Evolutionary conservation across 2,329 filamentous ascomycete species (phyloP), one percentile per base, ranked within the genome.

Genomic region (Apiospora kogelbergensis): DNA sequence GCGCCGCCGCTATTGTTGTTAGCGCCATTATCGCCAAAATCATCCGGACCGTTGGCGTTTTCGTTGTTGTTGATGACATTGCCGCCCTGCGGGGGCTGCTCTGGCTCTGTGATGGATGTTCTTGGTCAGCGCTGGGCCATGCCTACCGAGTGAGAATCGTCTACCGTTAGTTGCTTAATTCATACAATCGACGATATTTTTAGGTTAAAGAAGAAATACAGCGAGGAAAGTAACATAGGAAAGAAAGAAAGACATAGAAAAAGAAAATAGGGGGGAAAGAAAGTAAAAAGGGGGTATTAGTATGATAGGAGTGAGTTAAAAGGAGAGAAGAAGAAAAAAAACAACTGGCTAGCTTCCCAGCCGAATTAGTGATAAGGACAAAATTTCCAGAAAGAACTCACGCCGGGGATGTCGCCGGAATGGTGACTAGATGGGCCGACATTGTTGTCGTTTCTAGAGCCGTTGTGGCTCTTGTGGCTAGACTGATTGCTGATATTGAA

Each of bases 21-120:
- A 15, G 10, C 67, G 10, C 15, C 37, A 22, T 15, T 15, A 20
- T 30, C 68, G 20, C n/a, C 45, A 33, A 64, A 63, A 6, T 10
- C 33, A 15, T 57, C 42, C 33, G 7, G 33, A 30, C 40, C 67
- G 45, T 57, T 41, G 5, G 4, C 65, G 20, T 68, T 57, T 26
- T 65, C 65, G 20, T 45, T 44, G 40, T 42, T 66, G 22, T 42
- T 33, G 17, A 37, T 65, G n/a, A 70, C 68, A n/a, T 70, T 70
- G 10, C 68, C 68, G 24, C 57, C 68, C 20, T 40, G 22, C 53
- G 45, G 44, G 26, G 45, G 42, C 37, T 64, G 42, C 17, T 67
- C 26, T 65, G n/a, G 65, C 40, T 22, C 26, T 60, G 53, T 11
- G 17, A 9, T n/a, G 30, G 53, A n/a, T n/a, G 53, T 37, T 37